These are phyloP conservation scores for Neurospora terricola DNA, from an alignment of 495 filamentous ascomycete species.

Conservation along the genomic window DNA sequence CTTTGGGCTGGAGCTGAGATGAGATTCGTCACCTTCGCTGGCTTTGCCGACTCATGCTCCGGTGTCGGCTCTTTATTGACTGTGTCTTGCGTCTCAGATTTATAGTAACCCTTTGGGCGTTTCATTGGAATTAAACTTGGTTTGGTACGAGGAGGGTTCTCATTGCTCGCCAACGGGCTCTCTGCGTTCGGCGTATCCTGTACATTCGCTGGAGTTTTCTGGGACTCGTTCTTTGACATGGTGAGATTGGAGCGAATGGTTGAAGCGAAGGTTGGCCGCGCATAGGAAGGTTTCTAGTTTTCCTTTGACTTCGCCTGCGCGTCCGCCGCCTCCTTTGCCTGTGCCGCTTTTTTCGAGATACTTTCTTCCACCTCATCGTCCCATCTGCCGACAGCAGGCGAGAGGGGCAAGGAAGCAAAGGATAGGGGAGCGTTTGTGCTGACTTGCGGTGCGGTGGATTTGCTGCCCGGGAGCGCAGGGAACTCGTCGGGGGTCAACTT, in stretches of 20 bases:
- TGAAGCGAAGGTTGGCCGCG: not conserved
- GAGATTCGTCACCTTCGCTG: not conserved
- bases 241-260: not conserved
- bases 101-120: not conserved
- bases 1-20: not conserved
- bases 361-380: constrained; percentile 33
- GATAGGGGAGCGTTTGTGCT: not conserved
- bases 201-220: not conserved
- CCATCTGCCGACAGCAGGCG: constrained; percentile 32
- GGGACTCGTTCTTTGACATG: not conserved
- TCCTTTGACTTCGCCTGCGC: not conserved
- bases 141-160: not conserved
- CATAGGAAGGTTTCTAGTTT: not conserved
- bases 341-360: not conserved
- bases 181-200: not conserved
- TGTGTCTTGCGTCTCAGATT: not conserved
- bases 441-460: not conserved
- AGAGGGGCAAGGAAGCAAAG: constrained; percentile 9
- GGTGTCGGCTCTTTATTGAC: not conserved
- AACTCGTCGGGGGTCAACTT: constrained; percentile 27
- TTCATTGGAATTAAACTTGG: not conserved
- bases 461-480: constrained; percentile 26
- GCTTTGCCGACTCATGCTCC: not conserved
- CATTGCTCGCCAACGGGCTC: not conserved
- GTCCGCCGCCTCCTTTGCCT: not conserved